Base-by-base conservation (phyloP, 441 rosid species). In the Bocquillonia castaneifolia region DNA sequence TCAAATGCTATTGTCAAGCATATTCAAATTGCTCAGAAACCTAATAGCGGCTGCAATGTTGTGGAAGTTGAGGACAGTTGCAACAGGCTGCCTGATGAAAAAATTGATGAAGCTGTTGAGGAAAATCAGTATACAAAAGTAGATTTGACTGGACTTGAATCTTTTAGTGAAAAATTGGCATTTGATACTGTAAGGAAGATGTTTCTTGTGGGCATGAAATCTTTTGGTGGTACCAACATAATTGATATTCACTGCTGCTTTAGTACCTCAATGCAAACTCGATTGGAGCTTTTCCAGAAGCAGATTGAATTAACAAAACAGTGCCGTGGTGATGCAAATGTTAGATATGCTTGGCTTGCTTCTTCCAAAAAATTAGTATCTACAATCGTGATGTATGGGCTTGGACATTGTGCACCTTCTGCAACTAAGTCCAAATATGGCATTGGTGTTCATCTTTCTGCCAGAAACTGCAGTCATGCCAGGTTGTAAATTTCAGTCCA, bases 341-440 rank as follows among this genome's bases (percentile, higher is more conserved):
- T 95, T 72, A 77, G 75, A 70, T 85, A 82, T 72, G 97, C 96
- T 34, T 95, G 99, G 99, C 96, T 95, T 82, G 85, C 91, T 81
- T 70, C 86, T 53, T 80, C 93, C 32, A 85, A 81, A 75, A 81
- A 52, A 63, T 77, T 80, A 40, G 56, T 92, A 39, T 67, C 85
- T 34, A 71, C 80, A 2, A 53, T 88, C 10, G 70, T 68, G 82
- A 67, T 6, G 59, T 82, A 80, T 58, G 98, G 98, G 48, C 85
- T 92, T 72, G 91, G 96, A 55, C 82, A 83, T 67, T 85, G 85
- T 76, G 90, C 82, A 57, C 70, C 83, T 40, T 83, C 82, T 67
- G 61, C 72, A 44, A 79, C 79, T 44, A 88, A 81, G 77, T 82
- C 88, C 39, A 56, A 60, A 26, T 84, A 80, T 75, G 99, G 95